Evolutionary conservation across 2,329 filamentous ascomycete species (phyloP), one percentile per base, ranked within the genome.

Genomic region (Drechslerella stenobrocha): DNA sequence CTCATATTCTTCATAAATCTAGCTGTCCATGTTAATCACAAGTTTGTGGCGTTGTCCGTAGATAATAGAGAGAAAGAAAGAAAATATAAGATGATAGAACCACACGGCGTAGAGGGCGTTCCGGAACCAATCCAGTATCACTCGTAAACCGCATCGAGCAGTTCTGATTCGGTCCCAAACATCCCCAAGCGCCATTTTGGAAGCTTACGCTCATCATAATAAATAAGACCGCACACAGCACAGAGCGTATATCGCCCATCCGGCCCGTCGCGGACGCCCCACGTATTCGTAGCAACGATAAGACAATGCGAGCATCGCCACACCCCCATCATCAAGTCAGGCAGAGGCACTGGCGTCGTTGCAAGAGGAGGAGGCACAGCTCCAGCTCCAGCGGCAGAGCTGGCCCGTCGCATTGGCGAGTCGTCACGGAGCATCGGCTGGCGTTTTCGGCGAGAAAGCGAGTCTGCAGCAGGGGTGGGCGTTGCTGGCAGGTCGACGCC

Each of bases 191-290:
- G 51, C 57, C 64, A 69, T 9, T n/a, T 15, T 15, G 64, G 64
- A 18, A 69, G 20, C 28, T 56, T 15, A 2, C 47, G 28, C 2
- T 52, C 20, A 20, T 69, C 64, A n/a, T 52, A 55, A 23, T 59
- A 69, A 2, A 63, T 1, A 26, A 42, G 30, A 5, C 64, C 64
- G 15, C 64, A 69, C 6, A 69, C 23, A 3, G 50, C 58, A 15
- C 64, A 69, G 1, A 69, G 45, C 1, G 57, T 69, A n/a, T 34
- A 52, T 24, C 48, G 32, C 15, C 91, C 92, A 56, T 83, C 81
- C 11, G 93, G 93, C 22, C 93, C 93, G 77, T 97, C 91, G 73
- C 93, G 82, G 2, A 97, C 92, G 48, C 89, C 91, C 93, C 93
- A 98, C 6, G 96, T 90, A 24, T 90, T 88, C 48, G 87, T 87